phyloP scores from a whole-genome alignment of 164 flowering plant genomes.

The Aristolochia contorta region DNA sequence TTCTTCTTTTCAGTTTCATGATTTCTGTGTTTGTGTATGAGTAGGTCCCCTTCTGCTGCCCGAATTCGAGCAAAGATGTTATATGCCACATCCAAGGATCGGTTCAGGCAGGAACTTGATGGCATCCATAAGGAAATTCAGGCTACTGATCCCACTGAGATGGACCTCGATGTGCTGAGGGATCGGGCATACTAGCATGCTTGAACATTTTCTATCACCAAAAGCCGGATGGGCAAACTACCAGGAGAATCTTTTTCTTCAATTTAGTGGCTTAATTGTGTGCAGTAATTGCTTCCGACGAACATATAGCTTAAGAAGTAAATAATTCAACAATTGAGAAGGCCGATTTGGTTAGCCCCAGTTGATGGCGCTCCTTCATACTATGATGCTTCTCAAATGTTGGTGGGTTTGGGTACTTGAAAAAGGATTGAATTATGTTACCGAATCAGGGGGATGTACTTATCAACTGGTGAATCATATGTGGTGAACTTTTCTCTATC shows the following conservation, averaged over 20 bases:
- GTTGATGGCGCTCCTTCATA: not conserved
- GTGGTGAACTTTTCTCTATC: no score
- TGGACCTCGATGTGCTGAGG: constrained; percentile 64
- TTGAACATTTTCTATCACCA: no score
- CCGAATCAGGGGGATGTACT: not conserved
- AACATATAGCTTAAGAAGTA: constrained; percentile 1
- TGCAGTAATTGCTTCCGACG: not conserved
- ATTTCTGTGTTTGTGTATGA: not conserved
- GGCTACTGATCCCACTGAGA: constrained; percentile 80
- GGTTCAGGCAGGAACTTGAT: constrained; percentile 55
- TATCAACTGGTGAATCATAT: not conserved
- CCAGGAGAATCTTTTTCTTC: not conserved
- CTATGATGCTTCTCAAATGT: not conserved
- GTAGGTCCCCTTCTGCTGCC: constrained; percentile 63
- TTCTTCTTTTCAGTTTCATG: not conserved
- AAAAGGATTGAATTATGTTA: no score
- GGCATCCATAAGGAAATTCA: constrained; percentile 79
- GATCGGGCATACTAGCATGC: constrained; percentile 40
- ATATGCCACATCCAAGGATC: constrained; percentile 71
- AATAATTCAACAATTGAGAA: not conserved
- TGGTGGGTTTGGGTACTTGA: no score
- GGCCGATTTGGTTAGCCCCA: not conserved
- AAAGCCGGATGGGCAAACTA: no score
- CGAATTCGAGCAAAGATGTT: constrained; percentile 75
- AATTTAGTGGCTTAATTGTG: not conserved